Evolutionary conservation across 208 protist species (phyloP).

Genomic region (Leishmania turanica): DNA sequence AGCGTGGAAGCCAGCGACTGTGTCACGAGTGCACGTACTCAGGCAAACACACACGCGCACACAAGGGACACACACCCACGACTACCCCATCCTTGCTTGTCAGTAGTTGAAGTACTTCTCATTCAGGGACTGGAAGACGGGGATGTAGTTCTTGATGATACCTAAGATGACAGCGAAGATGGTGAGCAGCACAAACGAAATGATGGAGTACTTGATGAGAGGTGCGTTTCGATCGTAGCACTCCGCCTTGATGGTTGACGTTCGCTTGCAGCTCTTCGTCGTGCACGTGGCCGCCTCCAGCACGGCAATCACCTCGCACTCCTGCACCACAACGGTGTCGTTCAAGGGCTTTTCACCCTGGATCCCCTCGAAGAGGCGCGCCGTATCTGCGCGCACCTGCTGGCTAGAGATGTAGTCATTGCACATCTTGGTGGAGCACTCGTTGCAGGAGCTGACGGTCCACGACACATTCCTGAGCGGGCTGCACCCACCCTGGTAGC

Average conservation of each 20-base stretch:
- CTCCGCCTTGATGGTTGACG: slow-evolving; percentile 74
- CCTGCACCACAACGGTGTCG: slow-evolving; percentile 39
- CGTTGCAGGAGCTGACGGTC: slow-evolving; percentile 45
- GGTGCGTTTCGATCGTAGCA: slow-evolving; percentile 76
- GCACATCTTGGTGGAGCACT: slow-evolving; percentile 63
- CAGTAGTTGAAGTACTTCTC: slow-evolving; percentile 80
- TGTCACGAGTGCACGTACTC: background rate
- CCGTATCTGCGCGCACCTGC: slow-evolving; percentile 57
- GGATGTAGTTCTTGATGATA: slow-evolving; percentile 80
- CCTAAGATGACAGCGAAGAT: slow-evolving; percentile 65
- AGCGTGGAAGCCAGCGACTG: background rate
- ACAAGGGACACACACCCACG: background rate
- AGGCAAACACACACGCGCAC: background rate
- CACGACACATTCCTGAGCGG: slow-evolving; percentile 53
- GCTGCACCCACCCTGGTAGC: slow-evolving; percentile 76
- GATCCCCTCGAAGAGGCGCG: slow-evolving; percentile 73
- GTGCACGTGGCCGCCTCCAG: slow-evolving; percentile 69
- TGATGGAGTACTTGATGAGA: slow-evolving; percentile 68
- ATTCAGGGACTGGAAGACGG: slow-evolving; percentile 70
- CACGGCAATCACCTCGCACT: slow-evolving; percentile 76
- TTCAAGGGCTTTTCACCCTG: slow-evolving; percentile 36
- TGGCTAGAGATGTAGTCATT: slow-evolving; percentile 58
- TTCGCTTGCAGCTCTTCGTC: slow-evolving; percentile 57
- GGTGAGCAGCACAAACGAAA: slow-evolving; percentile 63
- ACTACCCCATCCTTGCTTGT: background rate